Evolutionary conservation across 1,284 basidiomycete genomes (phyloP).

Genomic region (Malassezia japonica): DNA sequence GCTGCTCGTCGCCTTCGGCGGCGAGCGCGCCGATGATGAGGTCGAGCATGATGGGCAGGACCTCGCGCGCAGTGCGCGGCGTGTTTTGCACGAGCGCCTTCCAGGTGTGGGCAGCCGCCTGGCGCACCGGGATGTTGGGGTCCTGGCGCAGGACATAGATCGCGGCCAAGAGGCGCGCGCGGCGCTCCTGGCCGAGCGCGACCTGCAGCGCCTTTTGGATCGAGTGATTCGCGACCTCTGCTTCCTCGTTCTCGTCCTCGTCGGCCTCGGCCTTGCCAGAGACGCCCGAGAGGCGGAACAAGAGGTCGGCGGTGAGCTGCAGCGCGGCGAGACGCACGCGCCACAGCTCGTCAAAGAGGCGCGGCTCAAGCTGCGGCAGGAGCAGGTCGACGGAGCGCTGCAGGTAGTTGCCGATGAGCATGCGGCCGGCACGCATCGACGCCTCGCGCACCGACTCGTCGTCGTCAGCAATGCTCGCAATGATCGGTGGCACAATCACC

Average conservation of each 20-base stretch:
- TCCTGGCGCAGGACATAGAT: constrained; percentile 92
- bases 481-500: constrained; percentile 85
- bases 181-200: constrained; percentile 74
- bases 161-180: constrained; percentile 80
- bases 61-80: constrained; percentile 67
- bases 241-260: constrained; percentile 52
- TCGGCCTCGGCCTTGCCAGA: constrained; percentile 71
- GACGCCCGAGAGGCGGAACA: constrained; percentile 98
- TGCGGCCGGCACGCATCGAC: constrained; percentile 95
- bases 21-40: constrained; percentile 66
- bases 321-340: constrained; percentile 83
- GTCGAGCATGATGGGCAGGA: constrained; percentile 61
- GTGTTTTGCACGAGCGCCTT: constrained; percentile 83
- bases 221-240: constrained; percentile 55
- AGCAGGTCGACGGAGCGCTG: constrained; percentile 83
- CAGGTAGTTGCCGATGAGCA: constrained; percentile 95
- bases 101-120: constrained; percentile 92
- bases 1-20: constrained; percentile 69
- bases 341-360: constrained; percentile 91
- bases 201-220: constrained; percentile 70
- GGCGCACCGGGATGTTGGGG: constrained; percentile 75
- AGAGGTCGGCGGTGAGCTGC: constrained; percentile 83
- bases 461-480: constrained; percentile 80
- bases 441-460: constrained; percentile 86
- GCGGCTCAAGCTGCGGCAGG: constrained; percentile 83